Evolutionary conservation across 129 eudicot genomes (phyloP).

Genomic region (Scalesia atractyloides): DNA sequence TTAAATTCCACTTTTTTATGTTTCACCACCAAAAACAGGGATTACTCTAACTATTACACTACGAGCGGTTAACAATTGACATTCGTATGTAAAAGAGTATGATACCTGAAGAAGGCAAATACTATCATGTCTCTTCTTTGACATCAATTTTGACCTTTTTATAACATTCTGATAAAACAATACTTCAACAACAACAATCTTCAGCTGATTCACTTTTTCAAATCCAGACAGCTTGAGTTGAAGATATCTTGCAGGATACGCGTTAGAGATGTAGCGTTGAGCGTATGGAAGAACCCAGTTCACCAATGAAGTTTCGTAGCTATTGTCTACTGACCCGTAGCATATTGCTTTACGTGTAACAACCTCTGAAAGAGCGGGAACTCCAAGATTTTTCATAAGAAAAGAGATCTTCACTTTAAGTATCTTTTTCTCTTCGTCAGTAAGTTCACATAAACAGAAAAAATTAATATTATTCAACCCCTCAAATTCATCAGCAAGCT

Average conservation of each 20-base stretch:
- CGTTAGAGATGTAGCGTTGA: conserved; percentile 69
- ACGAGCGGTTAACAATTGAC: not conserved
- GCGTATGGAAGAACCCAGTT: conserved; percentile 86
- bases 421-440: conserved; percentile 51
- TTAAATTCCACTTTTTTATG: too few relatives aligned
- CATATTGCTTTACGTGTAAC: conserved; percentile 72
- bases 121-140: conserved; percentile 64
- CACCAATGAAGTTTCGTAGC: conserved; percentile 50
- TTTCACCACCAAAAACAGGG: too few relatives aligned
- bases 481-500: conserved; percentile 65
- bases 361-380: conserved; percentile 80
- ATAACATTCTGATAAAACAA: conserved; percentile 71
- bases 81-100: not conserved
- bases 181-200: conserved; percentile 56
- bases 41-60: too few relatives aligned
- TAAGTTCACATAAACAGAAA: conserved; percentile 59
- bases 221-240: conserved; percentile 46
- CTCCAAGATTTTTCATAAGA: conserved; percentile 56
- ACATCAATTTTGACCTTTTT: conserved; percentile 41
- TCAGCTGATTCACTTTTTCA: conserved; percentile 21
- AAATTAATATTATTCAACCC: conserved; percentile 44
- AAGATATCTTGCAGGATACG: conserved; percentile 53
- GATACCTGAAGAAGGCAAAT: conserved; percentile 57
- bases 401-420: conserved; percentile 34
- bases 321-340: conserved; percentile 58